A percentile compares a stretch with the other conserved stretches of the same genome.
Conservation (phyloP, 768 basidiomycete species). For the Xerocomus spinulosus region DNA sequence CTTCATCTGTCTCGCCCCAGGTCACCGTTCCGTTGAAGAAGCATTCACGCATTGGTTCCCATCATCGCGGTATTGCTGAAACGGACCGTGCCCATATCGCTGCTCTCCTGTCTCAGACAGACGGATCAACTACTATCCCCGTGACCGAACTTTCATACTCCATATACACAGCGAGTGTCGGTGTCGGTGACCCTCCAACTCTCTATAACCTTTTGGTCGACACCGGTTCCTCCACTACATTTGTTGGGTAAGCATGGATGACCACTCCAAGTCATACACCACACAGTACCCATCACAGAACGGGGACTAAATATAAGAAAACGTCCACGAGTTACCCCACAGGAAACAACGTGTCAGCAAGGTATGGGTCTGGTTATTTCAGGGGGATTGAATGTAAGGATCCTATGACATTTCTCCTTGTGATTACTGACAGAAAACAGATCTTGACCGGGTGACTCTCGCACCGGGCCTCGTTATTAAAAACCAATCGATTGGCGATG, state of each 20-base stretch:
- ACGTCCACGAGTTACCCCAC: constrained; percentile 19
- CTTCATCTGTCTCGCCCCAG: constrained; percentile 1
- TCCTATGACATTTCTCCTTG: background rate
- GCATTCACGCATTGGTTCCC: constrained; percentile 3
- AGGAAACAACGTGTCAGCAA: constrained; percentile 7
- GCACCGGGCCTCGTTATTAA: constrained; percentile 17
- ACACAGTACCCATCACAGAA: constrained; percentile 5
- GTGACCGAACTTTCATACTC: constrained; percentile 6
- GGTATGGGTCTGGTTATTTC: constrained; percentile 10
- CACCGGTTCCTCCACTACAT: constrained; percentile 28
- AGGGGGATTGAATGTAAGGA: constrained; percentile 33
- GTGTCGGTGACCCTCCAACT: constrained; percentile 21
- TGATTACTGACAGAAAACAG: background rate
- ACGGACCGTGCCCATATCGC: constrained; percentile 14
- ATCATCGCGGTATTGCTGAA: constrained; percentile 8
- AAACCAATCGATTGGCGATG: constrained; percentile 26
- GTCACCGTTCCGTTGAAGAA: constrained; percentile 6
- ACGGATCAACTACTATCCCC: constrained; percentile 2
- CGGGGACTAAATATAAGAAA: constrained; percentile 9
- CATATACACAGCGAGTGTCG: constrained; percentile 20
- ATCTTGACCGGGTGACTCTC: constrained; percentile 21
- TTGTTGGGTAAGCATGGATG: constrained; percentile 8
- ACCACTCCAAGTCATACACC: background rate
- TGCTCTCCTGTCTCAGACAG: background rate
- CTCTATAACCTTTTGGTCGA: constrained; percentile 26